These are phyloP conservation scores for Bretschneidera sinensis DNA, from an alignment of 345 rosid species.

Conservation along the genomic window DNA sequence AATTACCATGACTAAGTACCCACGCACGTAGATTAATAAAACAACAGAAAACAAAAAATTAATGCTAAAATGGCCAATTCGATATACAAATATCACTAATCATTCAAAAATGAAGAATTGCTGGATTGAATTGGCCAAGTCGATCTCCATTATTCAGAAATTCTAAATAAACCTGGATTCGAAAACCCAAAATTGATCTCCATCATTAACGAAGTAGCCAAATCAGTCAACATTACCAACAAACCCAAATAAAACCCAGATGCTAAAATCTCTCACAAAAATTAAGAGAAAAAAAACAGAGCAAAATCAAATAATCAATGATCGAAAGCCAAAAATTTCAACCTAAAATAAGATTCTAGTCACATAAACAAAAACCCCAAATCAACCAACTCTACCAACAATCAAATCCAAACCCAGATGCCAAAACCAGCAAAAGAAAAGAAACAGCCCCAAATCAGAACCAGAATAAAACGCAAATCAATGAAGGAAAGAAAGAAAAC, in stretches of 20 bases:
- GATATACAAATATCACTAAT: no score
- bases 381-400: background rate
- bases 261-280: background rate
- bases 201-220: background rate
- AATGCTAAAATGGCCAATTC: background rate
- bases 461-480: constrained; percentile 1
- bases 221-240: no score
- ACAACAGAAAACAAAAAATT: background rate
- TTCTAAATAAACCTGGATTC: background rate
- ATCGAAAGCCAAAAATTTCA: background rate
- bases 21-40: no score
- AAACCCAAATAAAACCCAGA: constrained; percentile 16
- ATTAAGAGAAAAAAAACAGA: background rate
- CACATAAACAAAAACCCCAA: background rate
- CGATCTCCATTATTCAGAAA: background rate
- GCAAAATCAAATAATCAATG: background rate
- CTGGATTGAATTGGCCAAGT: background rate
- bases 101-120: no score
- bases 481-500: background rate
- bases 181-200: background rate
- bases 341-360: background rate
- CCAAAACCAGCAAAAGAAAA: constrained; percentile 7
- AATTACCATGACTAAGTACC: no score
- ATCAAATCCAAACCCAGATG: constrained; percentile 4
- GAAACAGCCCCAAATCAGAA: background rate